Base-by-base conservation (phyloP, 768 basidiomycete genomes). In the Rhodotorula babjevae region DNA sequence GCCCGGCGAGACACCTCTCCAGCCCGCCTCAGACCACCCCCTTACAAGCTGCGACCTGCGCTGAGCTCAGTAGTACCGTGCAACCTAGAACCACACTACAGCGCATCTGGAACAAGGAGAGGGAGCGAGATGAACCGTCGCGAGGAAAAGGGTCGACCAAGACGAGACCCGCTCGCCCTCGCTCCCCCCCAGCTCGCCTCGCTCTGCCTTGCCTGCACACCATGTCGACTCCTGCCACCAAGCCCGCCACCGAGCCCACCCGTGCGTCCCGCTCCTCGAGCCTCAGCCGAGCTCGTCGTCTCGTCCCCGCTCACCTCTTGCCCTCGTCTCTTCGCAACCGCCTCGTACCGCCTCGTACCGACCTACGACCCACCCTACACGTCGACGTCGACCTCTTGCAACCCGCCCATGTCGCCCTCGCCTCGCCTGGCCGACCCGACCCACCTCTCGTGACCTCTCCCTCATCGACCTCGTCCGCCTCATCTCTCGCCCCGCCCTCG, bases 181-280 rank as follows among this genome's bases (percentile, higher is more conserved):
- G 23, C 44, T 16, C 63, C 18, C 27, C 36, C 53, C 63, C 15
- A 27, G 12, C 25, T 9, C 63, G 44, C 47, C 29, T 19, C 29
- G 3, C 23, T 14, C 1, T 49, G 25, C 40, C 44, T 57, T 21
- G 0, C 23, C 50, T 25, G 11, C 2, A 3, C 50, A 25, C 0
- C 49, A 67, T 67, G 66, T 67, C 66, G 60, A 58, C 66, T n/a
- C 9, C 66, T 11, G 59, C 58, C 23, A 19, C 47, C 25, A 50
- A 31, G 29, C n/a, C 61, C 57, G 40, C 60, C 16, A 16, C 40
- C 23, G 66, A 67, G 36, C 58, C 44, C 40, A 58, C 66, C 33
- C 66, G 66, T 67, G 44, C 58, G 65, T 52, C 57, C 65, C 10
- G 18, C n/a, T 25, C 25, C 36, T 42, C 16, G 27, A 44, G 8